Evolutionary conservation across 441 rosid species (phyloP).

Genomic region (Oxalis stricta): DNA sequence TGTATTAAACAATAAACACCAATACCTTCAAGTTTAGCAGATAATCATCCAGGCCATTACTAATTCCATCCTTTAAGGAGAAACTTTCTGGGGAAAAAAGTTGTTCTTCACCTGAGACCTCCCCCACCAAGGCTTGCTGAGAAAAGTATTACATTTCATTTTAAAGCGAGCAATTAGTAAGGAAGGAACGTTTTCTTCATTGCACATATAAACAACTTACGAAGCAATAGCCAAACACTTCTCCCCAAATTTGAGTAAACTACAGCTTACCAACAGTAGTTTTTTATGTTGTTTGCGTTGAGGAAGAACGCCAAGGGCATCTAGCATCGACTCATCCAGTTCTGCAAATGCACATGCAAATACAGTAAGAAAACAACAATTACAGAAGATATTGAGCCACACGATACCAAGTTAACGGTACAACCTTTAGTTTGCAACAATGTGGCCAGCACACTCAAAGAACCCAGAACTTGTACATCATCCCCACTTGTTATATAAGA

Average conservation of each 20-base stretch:
- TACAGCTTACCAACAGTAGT: conserved; percentile 61
- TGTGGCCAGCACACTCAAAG: conserved; percentile 82
- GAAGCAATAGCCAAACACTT: background rate
- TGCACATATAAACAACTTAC: background rate
- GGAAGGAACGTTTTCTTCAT: background rate
- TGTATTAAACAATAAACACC: background rate
- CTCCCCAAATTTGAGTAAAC: background rate
- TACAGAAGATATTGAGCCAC: conserved; percentile 8
- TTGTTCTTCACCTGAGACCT: conserved; percentile 61
- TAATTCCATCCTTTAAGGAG: conserved; percentile 34
- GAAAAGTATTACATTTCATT: conserved; percentile 9
- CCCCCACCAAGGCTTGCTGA: conserved; percentile 86
- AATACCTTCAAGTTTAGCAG: conserved; percentile 65
- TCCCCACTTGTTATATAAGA: conserved; percentile 54
- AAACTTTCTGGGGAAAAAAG: conserved; percentile 47
- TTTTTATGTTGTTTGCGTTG: conserved; percentile 96
- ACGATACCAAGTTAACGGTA: conserved; percentile 13
- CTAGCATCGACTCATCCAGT: conserved; percentile 93
- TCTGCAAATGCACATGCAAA: conserved; percentile 30
- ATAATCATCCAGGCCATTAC: conserved; percentile 56
- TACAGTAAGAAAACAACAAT: conserved; percentile 16
- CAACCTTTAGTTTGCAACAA: conserved; percentile 98
- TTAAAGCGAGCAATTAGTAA: conserved; percentile 5
- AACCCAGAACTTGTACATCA: conserved; percentile 71
- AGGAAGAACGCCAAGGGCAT: conserved; percentile 97